A percentile compares a stretch with the other conserved stretches of the same genome.
These are phyloP conservation scores for Ophiostoma novo-ulmi DNA, from an alignment of 2,329 filamentous ascomycete species.

Conservation along the genomic window DNA sequence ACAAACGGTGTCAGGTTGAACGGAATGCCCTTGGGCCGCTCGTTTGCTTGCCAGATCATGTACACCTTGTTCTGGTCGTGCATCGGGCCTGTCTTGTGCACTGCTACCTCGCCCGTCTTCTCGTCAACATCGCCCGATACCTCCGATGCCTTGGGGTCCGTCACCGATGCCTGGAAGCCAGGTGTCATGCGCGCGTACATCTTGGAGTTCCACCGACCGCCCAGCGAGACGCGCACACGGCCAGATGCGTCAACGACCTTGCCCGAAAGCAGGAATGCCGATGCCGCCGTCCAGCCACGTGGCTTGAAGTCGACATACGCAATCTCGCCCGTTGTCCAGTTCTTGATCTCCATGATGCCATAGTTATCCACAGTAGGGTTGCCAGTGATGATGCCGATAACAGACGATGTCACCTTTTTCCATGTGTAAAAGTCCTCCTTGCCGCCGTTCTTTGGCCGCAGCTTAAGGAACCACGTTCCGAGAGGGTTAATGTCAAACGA, in stretches of 20 bases:
- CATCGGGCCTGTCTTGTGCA: constrained; percentile 49
- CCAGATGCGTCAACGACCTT: constrained; percentile 76
- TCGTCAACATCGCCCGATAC: constrained; percentile 30
- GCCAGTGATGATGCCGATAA: constrained; percentile 97
- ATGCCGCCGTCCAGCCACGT: constrained; percentile 90
- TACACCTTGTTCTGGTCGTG: constrained; percentile 68
- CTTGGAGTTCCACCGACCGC: constrained; percentile 95
- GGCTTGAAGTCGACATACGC: constrained; percentile 88
- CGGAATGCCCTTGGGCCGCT: constrained; percentile 74
- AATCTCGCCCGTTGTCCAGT: constrained; percentile 92
- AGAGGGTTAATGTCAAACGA: constrained; percentile 96
- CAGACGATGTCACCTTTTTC: constrained; percentile 97
- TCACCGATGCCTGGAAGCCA: constrained; percentile 71
- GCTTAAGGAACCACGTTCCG: constrained; percentile 90
- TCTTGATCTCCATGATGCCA: constrained; percentile 93
- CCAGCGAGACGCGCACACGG: constrained; percentile 81
- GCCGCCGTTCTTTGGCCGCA: constrained; percentile 68
- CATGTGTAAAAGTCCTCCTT: constrained; percentile 90
- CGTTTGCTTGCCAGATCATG: constrained; percentile 86
- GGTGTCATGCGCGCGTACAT: constrained; percentile 91
- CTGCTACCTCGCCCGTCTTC: constrained; percentile 32
- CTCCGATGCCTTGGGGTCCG: constrained; percentile 12
- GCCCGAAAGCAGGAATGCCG: constrained; percentile 81
- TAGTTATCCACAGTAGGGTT: constrained; percentile 98
- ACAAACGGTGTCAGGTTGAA: constrained; percentile 98